These are phyloP conservation scores for Zoysia matrella DNA, from an alignment of 202 grass and related monocot genomes.

Conservation along the genomic window DNA sequence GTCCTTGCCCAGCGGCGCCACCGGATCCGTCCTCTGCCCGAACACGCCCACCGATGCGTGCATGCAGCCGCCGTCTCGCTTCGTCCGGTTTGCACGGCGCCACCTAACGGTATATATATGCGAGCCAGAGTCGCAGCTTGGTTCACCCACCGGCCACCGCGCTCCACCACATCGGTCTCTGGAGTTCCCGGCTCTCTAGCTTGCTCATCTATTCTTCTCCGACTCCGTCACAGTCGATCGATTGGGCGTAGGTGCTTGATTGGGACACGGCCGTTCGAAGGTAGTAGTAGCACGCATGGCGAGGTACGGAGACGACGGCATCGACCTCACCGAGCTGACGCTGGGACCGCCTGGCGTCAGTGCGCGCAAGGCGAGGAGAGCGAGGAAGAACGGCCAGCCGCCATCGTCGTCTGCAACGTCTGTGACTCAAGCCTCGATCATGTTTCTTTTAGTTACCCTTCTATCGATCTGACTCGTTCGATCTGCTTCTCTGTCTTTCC, in stretches of 20 bases:
- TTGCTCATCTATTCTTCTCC: neutral
- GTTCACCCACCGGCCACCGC: neutral
- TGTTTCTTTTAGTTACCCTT: no score
- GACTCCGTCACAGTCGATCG: neutral
- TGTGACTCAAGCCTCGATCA: neutral
- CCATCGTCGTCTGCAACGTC: conserved; percentile 16
- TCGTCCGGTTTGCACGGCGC: conserved; percentile 21
- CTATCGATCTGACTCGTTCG: no score
- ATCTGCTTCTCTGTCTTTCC: no score
- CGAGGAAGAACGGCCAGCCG: conserved; percentile 29
- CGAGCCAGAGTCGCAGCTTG: neutral
- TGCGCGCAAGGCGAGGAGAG: conserved; percentile 31
- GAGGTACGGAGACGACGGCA: conserved; percentile 50
- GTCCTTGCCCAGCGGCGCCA: conserved; percentile 3
- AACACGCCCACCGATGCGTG: neutral
- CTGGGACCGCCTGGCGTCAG: conserved; percentile 27
- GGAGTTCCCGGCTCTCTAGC: no score
- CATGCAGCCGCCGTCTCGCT: conserved; percentile 14
- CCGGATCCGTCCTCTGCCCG: conserved; percentile 48
- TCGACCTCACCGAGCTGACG: conserved; percentile 80
- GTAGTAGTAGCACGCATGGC: conserved; percentile 44
- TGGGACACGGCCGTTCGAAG: neutral
- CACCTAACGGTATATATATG: conserved; percentile 56
- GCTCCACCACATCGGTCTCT: no score
- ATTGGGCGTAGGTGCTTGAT: no score